Evolutionary conservation across 352 stramenopile genomes (phyloP).

Genomic region (Globisporangium uncinulatum): DNA sequence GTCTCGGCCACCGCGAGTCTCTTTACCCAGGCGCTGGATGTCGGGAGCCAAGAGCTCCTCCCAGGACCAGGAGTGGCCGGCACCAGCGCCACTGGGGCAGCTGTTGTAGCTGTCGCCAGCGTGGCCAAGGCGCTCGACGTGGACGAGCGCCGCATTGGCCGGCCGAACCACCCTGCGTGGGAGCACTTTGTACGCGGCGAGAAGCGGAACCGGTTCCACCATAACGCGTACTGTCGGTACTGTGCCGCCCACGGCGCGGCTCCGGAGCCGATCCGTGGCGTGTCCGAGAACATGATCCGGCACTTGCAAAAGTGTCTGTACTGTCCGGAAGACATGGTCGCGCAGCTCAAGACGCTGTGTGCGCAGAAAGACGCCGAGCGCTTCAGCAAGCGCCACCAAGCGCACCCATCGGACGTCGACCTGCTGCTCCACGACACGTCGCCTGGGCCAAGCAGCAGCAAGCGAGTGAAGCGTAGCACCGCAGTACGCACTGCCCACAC

Average conservation of each 20-base stretch:
- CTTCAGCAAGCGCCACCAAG: conserved; percentile 65
- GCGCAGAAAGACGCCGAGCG: conserved; percentile 67
- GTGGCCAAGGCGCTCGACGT: conserved; percentile 10
- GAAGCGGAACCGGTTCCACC: conserved; percentile 81
- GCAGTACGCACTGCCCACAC: background rate
- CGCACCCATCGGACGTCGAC: conserved; percentile 30
- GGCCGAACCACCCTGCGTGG: conserved; percentile 70
- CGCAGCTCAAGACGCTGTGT: conserved; percentile 55
- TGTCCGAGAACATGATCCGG: conserved; percentile 82
- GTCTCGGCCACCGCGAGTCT: conserved; percentile 3
- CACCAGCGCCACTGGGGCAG: background rate
- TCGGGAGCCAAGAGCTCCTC: conserved; percentile 8
- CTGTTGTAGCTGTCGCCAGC: background rate
- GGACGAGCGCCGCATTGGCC: conserved; percentile 67
- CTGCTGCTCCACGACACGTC: conserved; percentile 27
- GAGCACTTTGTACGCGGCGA: conserved; percentile 70
- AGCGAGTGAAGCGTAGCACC: conserved; percentile 13
- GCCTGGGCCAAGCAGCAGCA: conserved; percentile 16
- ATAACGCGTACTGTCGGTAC: conserved; percentile 73
- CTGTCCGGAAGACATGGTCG: conserved; percentile 61
- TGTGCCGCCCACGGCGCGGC: conserved; percentile 53
- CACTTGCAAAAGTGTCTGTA: conserved; percentile 78
- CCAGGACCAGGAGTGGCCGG: background rate
- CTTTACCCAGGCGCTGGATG: conserved; percentile 15
- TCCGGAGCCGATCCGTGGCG: conserved; percentile 43